These are phyloP conservation scores for Alternaria conjuncta DNA, from an alignment of 2,329 filamentous ascomycete genomes.

Conservation along the genomic window DNA sequence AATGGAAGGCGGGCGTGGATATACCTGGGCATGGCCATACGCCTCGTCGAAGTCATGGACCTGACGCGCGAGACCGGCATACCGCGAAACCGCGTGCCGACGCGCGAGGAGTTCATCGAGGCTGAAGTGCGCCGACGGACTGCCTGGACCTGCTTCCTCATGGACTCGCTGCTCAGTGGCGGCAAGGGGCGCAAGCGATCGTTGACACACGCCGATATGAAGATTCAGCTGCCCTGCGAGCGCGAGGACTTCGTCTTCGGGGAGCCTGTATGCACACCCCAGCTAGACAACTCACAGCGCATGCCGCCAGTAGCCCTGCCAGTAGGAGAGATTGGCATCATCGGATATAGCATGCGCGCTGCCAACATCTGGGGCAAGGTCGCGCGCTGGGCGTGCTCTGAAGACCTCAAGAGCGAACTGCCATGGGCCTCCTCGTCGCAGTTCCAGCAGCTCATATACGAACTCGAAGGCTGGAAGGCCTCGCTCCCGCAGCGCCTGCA, in stretches of 20 bases:
- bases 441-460: conserved; percentile 45
- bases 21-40: conserved; percentile 51
- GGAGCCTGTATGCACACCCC: conserved; percentile 45
- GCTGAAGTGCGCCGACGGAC: conserved; percentile 50
- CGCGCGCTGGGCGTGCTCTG: conserved; percentile 49
- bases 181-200: conserved; percentile 50
- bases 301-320: conserved; percentile 39
- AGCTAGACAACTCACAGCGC: conserved; percentile 39
- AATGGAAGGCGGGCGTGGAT: conserved; percentile 51
- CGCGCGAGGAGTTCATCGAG: conserved; percentile 50
- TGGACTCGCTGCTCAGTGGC: conserved; percentile 51
- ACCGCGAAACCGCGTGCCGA: conserved; percentile 40
- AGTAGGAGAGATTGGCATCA: conserved; percentile 47
- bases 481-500: conserved; percentile 44
- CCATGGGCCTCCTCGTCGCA: conserved; percentile 47
- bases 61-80: conserved; percentile 45
- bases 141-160: conserved; percentile 52
- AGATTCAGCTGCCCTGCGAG: conserved; percentile 50
- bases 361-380: conserved; percentile 53
- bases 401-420: conserved; percentile 44
- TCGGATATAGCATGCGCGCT: conserved; percentile 48
- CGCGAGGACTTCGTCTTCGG: conserved; percentile 50
- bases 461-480: conserved; percentile 46
- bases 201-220: conserved; percentile 45
- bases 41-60: conserved; percentile 51